Percentiles rank a stretch among this genome's conserved stretches.
phyloP scores from a whole-genome alignment of 192 early-diverging fungal genomes.

The Funneliformis geosporum region DNA sequence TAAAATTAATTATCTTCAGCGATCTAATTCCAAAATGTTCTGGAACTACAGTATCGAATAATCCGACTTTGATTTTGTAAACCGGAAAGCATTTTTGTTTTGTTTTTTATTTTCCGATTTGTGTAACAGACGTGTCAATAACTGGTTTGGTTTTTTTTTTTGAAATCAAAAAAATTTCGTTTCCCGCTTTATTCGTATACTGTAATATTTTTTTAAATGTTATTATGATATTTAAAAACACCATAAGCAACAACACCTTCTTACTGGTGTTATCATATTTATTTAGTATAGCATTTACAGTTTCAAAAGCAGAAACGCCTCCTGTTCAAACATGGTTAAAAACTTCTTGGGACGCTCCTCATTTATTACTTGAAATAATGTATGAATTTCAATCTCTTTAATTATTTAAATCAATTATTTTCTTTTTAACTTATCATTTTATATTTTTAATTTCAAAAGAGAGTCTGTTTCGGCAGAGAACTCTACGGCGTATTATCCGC shows the following conservation, averaged over 20 bases:
- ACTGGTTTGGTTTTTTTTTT: no score
- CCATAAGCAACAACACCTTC: neutral
- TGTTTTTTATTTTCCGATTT: no score
- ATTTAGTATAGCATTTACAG: neutral
- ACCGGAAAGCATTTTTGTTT: no score
- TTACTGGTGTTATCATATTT: neutral
- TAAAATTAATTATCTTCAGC: no score
- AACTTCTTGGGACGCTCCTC: conserved; percentile 67
- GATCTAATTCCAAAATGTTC: no score
- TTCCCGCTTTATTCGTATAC: no score
- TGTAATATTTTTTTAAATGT: neutral
- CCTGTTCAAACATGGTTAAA: conserved; percentile 52
- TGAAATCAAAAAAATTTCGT: no score
- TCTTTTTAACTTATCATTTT: neutral
- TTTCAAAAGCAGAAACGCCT: conserved; percentile 38
- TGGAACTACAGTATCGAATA: no score
- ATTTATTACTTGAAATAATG: conserved; percentile 74
- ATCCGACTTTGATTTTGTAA: no score
- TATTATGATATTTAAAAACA: neutral
- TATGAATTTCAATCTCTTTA: conserved; percentile 37
- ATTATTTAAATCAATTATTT: neutral
- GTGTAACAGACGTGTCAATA: no score
- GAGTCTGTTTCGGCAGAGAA: conserved; percentile 69
- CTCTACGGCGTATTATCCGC: conserved; percentile 60
- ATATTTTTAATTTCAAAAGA: conserved; percentile 41